Percentiles rank a stretch among this genome's conserved stretches.
Conservation (phyloP, 2,329 filamentous ascomycete species). For the Scedosporium minutisporum region DNA sequence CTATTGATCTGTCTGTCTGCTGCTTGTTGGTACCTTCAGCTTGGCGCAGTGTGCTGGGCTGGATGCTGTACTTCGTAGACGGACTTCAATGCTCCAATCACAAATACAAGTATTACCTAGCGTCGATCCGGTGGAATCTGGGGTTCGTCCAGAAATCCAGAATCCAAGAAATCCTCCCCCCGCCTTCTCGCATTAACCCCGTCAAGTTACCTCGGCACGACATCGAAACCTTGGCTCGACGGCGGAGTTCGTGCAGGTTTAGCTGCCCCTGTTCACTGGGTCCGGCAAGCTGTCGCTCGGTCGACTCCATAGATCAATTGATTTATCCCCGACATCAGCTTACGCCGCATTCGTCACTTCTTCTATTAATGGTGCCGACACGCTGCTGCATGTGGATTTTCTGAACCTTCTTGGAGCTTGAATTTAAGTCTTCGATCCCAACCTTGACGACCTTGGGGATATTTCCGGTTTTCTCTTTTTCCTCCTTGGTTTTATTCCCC, state of each 20-base stretch:
- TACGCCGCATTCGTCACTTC: background rate
- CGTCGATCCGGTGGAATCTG: too few relatives aligned
- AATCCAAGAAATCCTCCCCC: background rate
- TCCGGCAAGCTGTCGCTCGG: background rate
- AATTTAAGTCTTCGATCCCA: background rate
- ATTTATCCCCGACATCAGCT: background rate
- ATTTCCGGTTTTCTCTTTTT: background rate
- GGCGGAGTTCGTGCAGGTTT: background rate
- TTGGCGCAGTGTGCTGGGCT: too few relatives aligned
- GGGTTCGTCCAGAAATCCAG: too few relatives aligned
- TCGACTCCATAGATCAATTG: background rate
- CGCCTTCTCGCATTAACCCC: background rate
- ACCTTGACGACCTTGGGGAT: background rate
- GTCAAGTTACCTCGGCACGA: background rate
- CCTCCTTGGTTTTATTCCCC: background rate
- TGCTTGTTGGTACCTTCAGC: too few relatives aligned
- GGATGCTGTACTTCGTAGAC: too few relatives aligned
- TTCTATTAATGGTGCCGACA: background rate
- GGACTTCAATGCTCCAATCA: too few relatives aligned
- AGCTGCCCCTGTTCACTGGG: background rate
- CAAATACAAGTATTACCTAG: too few relatives aligned
- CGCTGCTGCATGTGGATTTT: background rate
- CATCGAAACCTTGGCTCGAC: background rate
- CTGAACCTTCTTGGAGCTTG: background rate
- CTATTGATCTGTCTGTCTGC: too few relatives aligned